These are phyloP conservation scores for Cryptococcus hybrid DNA, from an alignment of 1,284 basidiomycete species.

Conservation along the genomic window DNA sequence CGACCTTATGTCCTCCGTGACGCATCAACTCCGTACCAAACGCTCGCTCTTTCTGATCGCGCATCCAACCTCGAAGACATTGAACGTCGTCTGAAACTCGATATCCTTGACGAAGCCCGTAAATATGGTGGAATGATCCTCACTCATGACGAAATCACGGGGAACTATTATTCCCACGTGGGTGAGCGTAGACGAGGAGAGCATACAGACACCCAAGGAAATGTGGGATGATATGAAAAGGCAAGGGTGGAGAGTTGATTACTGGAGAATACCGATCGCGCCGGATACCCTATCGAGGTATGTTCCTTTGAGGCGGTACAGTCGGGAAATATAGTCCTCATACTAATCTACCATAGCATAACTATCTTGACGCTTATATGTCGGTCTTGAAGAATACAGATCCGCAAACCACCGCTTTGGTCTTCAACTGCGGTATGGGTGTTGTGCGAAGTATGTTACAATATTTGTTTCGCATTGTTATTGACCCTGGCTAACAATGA, in stretches of 20 bases:
- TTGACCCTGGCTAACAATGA: not conserved
- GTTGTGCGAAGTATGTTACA: slow-evolving; percentile 67
- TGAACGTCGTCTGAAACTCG: slow-evolving; percentile 83
- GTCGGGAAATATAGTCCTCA: not conserved
- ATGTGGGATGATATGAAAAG: slow-evolving; percentile 76
- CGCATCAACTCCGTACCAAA: slow-evolving; percentile 75
- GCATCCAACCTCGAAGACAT: slow-evolving; percentile 95
- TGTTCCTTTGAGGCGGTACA: slow-evolving; percentile 5
- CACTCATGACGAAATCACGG: slow-evolving; percentile 75
- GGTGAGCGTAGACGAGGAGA: slow-evolving; percentile 83
- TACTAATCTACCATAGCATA: slow-evolving; percentile 59
- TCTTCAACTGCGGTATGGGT: slow-evolving; percentile 98
- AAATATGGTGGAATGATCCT: slow-evolving; percentile 87
- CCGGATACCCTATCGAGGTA: slow-evolving; percentile 81
- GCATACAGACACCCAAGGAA: slow-evolving; percentile 83
- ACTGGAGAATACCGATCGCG: slow-evolving; percentile 86
- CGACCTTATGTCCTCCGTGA: slow-evolving; percentile 95
- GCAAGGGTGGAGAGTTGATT: slow-evolving; percentile 89
- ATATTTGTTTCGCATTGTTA: not conserved
- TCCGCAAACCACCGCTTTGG: slow-evolving; percentile 75
- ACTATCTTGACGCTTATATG: slow-evolving; percentile 92
- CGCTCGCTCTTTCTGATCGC: slow-evolving; percentile 81
- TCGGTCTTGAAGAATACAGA: slow-evolving; percentile 77
- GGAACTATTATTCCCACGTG: slow-evolving; percentile 68
- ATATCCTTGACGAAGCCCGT: slow-evolving; percentile 85